Evolutionary conservation across 2,329 filamentous ascomycete species (phyloP), one percentile per base, ranked within the genome.

Genomic region (Fusarium algeriense): DNA sequence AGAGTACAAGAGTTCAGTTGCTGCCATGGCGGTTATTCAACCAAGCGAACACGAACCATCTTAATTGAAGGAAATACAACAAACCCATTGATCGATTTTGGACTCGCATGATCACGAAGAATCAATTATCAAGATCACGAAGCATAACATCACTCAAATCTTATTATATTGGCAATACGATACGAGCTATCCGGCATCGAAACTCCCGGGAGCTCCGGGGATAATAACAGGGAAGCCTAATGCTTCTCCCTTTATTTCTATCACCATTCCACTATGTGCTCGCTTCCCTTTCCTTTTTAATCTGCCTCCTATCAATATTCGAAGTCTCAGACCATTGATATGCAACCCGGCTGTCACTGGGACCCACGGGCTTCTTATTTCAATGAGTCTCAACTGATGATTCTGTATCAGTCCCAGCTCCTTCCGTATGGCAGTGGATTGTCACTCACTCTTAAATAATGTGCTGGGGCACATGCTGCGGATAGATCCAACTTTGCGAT

Each of bases 401-500:
- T 56, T 48, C 37, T 53, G 49, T 53, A 52, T 40, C 43, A 60
- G 68, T 53, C 54, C 55, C 43, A 44, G 49, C 43, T 37, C 43
- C 34, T 52, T 35, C 49, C 54, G 46, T 54, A 40, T 64, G 38
- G 23, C 38, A 44, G 63, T 65, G 57, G 63, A 61, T 69, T 53
- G 45, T 37, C 44, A 61, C 50, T 58, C 44, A 61, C 50, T 58
- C 46, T 23, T 38, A 50, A 12, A 19, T 30, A 62, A 38, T 44
- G 38, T 23, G 48, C 64, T 68, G 43, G 69, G 60, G 57, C 52
- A 48, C 53, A 67, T 71, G 58, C 56, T 34, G 58, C 57, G 55
- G 70, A 73, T 71, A 73, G 67, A 70, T 70, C 48, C 48, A 67
- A 44, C 53, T 46, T 54, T 68, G 37, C 56, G 65, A 67, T 49